These are phyloP conservation scores for Geotrichum bryndzae DNA, from an alignment of 1,139 yeast genomes.

Conservation along the genomic window DNA sequence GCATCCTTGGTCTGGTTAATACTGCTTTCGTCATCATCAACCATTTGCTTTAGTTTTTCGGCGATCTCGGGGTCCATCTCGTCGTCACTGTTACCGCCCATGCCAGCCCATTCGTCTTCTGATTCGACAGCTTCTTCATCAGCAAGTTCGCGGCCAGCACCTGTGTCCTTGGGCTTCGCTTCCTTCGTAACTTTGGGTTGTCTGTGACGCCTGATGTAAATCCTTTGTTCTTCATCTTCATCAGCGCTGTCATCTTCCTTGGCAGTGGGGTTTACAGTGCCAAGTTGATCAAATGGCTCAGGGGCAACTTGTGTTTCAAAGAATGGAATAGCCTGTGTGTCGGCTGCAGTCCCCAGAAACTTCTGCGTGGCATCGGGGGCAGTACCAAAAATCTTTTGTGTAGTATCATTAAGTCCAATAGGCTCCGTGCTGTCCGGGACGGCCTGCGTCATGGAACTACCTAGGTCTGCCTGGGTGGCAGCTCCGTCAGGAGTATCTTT, in stretches of 20 bases:
- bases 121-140: conserved; percentile 94
- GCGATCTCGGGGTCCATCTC: conserved; percentile 42
- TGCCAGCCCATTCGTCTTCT: conserved; percentile 92
- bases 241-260: conserved; percentile 2
- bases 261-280: background rate
- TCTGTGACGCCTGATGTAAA: background rate
- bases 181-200: background rate
- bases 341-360: background rate
- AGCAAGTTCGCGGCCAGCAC: conserved; percentile 38
- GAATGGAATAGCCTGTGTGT: background rate
- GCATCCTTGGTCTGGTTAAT: conserved; percentile 49
- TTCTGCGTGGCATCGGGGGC: background rate
- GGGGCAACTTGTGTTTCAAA: background rate
- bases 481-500: background rate
- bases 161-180: conserved; percentile 2
- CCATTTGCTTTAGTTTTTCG: conserved; percentile 61
- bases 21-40: conserved; percentile 48
- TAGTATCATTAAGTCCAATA: background rate
- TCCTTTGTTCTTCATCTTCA: background rate
- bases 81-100: conserved; percentile 81
- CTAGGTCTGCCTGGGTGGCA: background rate
- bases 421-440: background rate
- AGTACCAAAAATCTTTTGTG: background rate
- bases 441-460: background rate
- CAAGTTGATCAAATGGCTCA: background rate